Evolutionary conservation across 768 basidiomycete genomes (phyloP), one percentile per base, ranked within the genome.

Genomic region (Boletus bicolor): DNA sequence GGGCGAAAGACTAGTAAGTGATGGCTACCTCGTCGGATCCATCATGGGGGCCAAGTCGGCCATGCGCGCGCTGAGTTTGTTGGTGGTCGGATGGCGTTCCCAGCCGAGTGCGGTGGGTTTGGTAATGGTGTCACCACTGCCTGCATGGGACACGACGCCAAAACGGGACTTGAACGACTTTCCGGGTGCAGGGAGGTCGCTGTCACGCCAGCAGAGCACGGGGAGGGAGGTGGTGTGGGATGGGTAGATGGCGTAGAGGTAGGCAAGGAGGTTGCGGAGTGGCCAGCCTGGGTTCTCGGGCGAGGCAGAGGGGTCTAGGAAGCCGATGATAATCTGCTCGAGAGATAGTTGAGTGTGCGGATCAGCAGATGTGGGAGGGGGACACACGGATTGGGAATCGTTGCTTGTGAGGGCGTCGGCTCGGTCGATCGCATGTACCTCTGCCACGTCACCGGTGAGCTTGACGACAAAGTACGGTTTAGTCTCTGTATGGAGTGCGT

Each of bases 31-130:
- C 5, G 79, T 75, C 0, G 96, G 97, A 70, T 98, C 95, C 94
- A 98, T 97, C 86, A 94, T 91, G 0, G 94, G 89, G 9, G 89
- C 94, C 17, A 99, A 72, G 73, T 98, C 94, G 0, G 95, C 94
- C 51, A 93, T 64, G 15, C 92, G 81, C 21, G 95, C 91, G 1
- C 84, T 90, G 4, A 98, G 78, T 65, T 95, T 95, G 19, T 93
- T 94, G 14, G 67, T 66, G 83, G 82, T 19, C 77, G 80, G 70
- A 54, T 93, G 95, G 77, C 91, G 92, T 75, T 98, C 96, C 97
- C 97, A 99, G 7, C 96, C 97, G 0, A 96, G 88, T 0, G 92
- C 89, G 9, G 75, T 74, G 0, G 90, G 88, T 9, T 78, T 73
- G 4, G 55, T 35, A 44, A 45, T 36, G 36, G 62, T 43, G 0